These are phyloP conservation scores for Auricularia cornea DNA, from an alignment of 768 basidiomycete species.

Conservation along the genomic window DNA sequence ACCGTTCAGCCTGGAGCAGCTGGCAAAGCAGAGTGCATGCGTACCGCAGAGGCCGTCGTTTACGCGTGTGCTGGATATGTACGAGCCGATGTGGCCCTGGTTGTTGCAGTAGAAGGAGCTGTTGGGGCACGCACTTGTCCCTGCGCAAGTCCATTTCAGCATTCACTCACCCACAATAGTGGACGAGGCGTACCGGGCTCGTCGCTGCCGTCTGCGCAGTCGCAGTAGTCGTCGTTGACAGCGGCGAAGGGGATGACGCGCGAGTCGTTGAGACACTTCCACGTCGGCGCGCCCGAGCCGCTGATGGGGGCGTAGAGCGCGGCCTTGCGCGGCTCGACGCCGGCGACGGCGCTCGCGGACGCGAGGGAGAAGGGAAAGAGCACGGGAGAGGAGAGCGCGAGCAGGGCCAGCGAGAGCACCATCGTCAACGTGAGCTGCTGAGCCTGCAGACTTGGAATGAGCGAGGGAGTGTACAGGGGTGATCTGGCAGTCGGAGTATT, in stretches of 20 bases:
- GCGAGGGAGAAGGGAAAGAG: constrained; percentile 3
- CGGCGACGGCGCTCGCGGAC: constrained; percentile 2
- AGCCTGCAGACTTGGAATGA: not conserved
- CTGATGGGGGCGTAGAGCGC: constrained; percentile 15
- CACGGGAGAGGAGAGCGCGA: constrained; percentile 6
- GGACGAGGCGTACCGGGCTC: constrained; percentile 61
- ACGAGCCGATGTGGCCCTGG: constrained; percentile 75
- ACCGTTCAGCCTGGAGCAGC: constrained; percentile 12
- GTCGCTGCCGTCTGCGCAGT: constrained; percentile 91
- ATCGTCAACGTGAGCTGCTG: not conserved
- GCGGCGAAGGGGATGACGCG: constrained; percentile 70
- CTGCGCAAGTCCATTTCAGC: constrained; percentile 26
- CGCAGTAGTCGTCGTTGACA: constrained; percentile 92
- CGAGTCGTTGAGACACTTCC: constrained; percentile 77
- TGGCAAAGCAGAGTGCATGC: constrained; percentile 18
- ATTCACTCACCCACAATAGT: not conserved
- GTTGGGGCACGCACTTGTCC: constrained; percentile 77
- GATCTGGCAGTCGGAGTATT: not conserved
- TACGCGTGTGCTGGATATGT: constrained; percentile 73
- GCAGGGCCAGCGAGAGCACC: constrained; percentile 2
- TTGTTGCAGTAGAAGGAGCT: constrained; percentile 79
- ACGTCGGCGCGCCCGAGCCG: constrained; percentile 36
- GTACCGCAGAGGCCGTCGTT: constrained; percentile 89
- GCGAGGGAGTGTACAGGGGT: not conserved
- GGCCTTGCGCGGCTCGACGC: constrained; percentile 4